Percentiles rank a stretch among this genome's conserved stretches.
Conservation (phyloP, 2,329 filamentous ascomycete species). For the Elsinoe necatrix region DNA sequence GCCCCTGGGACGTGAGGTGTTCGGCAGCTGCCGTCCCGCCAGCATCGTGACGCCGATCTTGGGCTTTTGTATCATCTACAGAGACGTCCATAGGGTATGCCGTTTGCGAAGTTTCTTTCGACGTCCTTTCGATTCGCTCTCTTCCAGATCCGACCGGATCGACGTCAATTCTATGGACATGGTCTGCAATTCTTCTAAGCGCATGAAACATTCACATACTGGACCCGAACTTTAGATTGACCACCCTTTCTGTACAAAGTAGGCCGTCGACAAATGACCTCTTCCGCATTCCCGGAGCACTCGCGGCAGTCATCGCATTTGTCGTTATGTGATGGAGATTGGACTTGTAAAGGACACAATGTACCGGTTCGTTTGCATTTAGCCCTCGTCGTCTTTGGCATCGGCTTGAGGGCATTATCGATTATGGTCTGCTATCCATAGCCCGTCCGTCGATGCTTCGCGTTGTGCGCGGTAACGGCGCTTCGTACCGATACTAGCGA, state of each 20-base stretch:
- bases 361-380: neutral
- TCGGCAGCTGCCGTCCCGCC: neutral
- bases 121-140: neutral
- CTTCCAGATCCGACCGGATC: neutral
- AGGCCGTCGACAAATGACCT: neutral
- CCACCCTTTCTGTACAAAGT: neutral
- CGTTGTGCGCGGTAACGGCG: neutral
- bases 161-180: neutral
- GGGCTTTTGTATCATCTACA: neutral
- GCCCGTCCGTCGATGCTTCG: neutral
- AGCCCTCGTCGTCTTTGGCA: neutral
- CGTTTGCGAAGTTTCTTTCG: neutral
- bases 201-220: neutral
- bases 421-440: neutral
- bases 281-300: neutral
- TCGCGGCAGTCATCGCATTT: neutral
- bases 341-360: neutral
- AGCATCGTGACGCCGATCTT: neutral
- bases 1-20: neutral
- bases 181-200: neutral
- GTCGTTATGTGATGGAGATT: neutral
- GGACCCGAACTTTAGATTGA: neutral
- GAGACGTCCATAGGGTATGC: neutral
- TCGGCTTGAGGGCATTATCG: conserved; percentile 25
- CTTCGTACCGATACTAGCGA: conserved; percentile 14